Evolutionary conservation across 371 early-diverging fungal genomes (phyloP), one percentile per base, ranked within the genome.

Genomic region (Mucor mucedo): DNA sequence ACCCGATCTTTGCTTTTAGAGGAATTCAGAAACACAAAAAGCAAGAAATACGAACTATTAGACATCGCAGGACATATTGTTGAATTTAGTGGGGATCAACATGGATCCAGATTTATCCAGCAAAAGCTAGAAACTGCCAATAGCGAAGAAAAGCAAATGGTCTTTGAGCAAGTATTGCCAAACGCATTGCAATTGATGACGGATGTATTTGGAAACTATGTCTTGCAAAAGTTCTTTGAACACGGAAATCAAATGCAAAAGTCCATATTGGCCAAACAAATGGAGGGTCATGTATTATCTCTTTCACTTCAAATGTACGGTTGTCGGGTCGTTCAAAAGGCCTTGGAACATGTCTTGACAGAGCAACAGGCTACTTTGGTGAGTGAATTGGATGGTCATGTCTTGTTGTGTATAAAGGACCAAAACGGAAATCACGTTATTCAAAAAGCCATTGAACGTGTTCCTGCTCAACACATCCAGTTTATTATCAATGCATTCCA

Each of bases 341-440:
- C 96, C 1, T 85, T 99, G 38, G 99, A 99, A 74, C 92, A 94
- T 70, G 92, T 96, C 6, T 75, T 87, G 52, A 76, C 84, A 0
- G 95, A 94, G 62, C 92, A 94, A 73, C 97, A 98, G 75, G 92
- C 94, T 9, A 77, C 85, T 14, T 82, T 99, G 53, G 90, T 99
- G 29, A 84, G 87, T 52, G 98, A 99, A 76, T 78, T 99, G 55
- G 94, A 96, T 63, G 96, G 95, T 1, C 87, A 93, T 70, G 93
- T 99, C 0, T 82, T 98, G 49, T 95, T 95, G 74, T 95, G 99
- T 65, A 97, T 99, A 60, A 97, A 97, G 77, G 99, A 99, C 79
- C 99, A 99, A 77, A 99, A 99, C 74, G 99, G 99, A 57, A 99
- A 99, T 78, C 99, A 99, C 68, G 99, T 99, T 11, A 95, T 99